These are phyloP conservation scores for Coleophoma cylindrospora DNA, from an alignment of 2,329 filamentous ascomycete species.

Conservation along the genomic window DNA sequence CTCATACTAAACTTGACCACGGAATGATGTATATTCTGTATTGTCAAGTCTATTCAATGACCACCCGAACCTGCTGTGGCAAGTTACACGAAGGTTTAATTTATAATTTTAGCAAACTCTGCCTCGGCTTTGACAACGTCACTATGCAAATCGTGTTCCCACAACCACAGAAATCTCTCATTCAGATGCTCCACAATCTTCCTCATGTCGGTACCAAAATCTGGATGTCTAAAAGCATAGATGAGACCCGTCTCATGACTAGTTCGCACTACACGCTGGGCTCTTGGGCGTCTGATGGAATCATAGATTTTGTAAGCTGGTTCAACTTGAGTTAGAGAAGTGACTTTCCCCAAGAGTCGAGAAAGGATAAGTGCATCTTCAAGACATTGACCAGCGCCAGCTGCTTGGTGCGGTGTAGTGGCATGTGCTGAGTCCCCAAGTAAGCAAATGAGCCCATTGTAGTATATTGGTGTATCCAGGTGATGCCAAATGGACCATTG, in stretches of 20 bases:
- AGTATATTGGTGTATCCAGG: constrained; percentile 22
- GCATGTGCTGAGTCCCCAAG: constrained; percentile 58
- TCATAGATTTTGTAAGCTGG: constrained; percentile 43
- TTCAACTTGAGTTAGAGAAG: constrained; percentile 23
- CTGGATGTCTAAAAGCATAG: constrained; percentile 35
- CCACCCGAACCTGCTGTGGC: too few species aligned
- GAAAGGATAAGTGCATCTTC: constrained; percentile 38
- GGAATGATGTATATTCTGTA: too few species aligned
- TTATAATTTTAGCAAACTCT: background rate
- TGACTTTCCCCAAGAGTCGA: constrained; percentile 35
- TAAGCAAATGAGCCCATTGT: constrained; percentile 36
- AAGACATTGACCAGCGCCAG: constrained; percentile 50
- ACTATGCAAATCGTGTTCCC: constrained; percentile 3
- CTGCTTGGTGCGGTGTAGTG: constrained; percentile 50
- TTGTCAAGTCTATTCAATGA: too few species aligned
- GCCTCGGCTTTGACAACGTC: background rate
- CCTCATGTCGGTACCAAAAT: constrained; percentile 26
- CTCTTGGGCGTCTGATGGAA: constrained; percentile 29
- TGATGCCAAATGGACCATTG: background rate
- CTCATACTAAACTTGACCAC: too few species aligned
- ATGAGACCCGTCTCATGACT: constrained; percentile 7
- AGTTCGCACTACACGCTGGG: constrained; percentile 11
- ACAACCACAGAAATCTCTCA: constrained; percentile 24
- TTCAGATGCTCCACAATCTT: constrained; percentile 27
- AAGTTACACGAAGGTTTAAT: background rate